Percentiles rank a stretch among this genome's conserved stretches.
Conservation (phyloP, 208 protist genomes). For the Crithidia fasciculata region DNA sequence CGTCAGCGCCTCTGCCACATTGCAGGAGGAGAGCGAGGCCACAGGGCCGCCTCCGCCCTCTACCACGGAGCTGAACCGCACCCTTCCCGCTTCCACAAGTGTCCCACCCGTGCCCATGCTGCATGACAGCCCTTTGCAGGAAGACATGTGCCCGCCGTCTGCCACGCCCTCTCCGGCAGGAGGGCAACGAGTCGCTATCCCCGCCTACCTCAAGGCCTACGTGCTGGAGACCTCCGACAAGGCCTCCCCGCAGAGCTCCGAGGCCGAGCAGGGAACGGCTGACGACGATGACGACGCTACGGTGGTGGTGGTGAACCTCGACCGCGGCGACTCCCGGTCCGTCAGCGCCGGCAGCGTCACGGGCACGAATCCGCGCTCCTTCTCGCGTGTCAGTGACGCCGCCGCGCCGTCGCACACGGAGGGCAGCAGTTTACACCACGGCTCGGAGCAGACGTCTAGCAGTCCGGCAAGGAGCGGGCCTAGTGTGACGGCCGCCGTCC, state of each 20-base stretch:
- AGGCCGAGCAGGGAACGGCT: background rate
- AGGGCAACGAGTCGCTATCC: conserved; percentile 10
- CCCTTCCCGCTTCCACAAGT: background rate
- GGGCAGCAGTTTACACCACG: background rate
- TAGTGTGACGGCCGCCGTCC: background rate
- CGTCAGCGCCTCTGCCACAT: conserved; percentile 1
- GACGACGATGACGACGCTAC: conserved; percentile 12
- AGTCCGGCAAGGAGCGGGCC: background rate
- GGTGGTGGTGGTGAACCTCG: conserved; percentile 1
- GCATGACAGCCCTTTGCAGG: no score
- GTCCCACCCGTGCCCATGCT: background rate
- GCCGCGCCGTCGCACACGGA: background rate
- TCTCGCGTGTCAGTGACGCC: conserved; percentile 11
- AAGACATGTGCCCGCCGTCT: no score
- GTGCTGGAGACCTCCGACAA: conserved; percentile 16
- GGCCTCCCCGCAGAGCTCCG: background rate
- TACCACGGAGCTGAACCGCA: background rate
- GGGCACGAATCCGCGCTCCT: conserved; percentile 7
- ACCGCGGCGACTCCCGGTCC: conserved; percentile 8
- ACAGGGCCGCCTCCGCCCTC: background rate
- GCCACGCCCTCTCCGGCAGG: no score
- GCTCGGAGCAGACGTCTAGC: background rate
- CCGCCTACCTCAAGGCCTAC: conserved; percentile 22
- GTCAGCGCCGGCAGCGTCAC: conserved; percentile 18
- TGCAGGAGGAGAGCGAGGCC: background rate